A percentile compares a stretch with the other conserved stretches of the same genome.
phyloP scores from a whole-genome alignment of 2,329 filamentous ascomycete species.

The Phaeosphaeria sp. region DNA sequence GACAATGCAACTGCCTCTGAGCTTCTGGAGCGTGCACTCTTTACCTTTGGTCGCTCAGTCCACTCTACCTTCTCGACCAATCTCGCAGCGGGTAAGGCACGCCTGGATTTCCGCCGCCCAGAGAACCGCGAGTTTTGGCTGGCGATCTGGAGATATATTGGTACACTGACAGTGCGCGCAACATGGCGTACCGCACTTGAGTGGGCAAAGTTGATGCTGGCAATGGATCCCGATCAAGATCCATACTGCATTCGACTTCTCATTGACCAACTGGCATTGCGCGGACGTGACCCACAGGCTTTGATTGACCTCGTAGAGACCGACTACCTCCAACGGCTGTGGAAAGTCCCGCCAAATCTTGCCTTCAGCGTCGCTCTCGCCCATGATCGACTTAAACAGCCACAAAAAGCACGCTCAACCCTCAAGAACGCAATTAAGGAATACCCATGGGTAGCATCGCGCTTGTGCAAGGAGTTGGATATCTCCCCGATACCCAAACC shows the following conservation, averaged over 20 bases:
- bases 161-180: constrained; percentile 85
- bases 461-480: constrained; percentile 80
- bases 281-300: constrained; percentile 77
- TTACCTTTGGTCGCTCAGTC: constrained; percentile 88
- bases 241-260: constrained; percentile 83
- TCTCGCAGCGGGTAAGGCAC: constrained; percentile 77
- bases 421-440: constrained; percentile 72
- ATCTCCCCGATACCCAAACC: constrained; percentile 76
- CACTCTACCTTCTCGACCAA: constrained; percentile 81
- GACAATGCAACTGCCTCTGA: constrained; percentile 87
- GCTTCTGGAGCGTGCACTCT: constrained; percentile 87
- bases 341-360: constrained; percentile 71
- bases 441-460: constrained; percentile 84
- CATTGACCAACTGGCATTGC: constrained; percentile 84
- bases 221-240: constrained; percentile 74
- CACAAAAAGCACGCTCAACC: constrained; percentile 67
- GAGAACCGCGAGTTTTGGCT: constrained; percentile 96
- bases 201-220: constrained; percentile 86
- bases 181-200: constrained; percentile 93
- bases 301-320: constrained; percentile 72
- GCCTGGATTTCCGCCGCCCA: constrained; percentile 78
- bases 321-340: constrained; percentile 55
- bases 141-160: constrained; percentile 86
- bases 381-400: constrained; percentile 73
- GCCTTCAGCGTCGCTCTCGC: constrained; percentile 80